Conservation (phyloP, 208 protist species). For the Wallacemonas sp. region DNA sequence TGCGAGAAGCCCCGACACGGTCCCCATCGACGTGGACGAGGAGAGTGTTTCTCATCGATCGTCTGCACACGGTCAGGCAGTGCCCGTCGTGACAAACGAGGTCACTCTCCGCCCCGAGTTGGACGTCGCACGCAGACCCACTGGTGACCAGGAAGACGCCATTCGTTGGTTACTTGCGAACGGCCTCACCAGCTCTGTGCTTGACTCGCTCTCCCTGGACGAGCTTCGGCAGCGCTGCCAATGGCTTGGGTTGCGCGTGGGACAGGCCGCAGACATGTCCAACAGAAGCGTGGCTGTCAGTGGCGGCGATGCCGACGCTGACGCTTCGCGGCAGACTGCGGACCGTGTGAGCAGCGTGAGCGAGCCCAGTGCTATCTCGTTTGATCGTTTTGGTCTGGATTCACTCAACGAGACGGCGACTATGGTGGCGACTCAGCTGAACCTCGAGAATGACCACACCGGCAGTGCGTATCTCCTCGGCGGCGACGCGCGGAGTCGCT, state of each 20-base stretch:
- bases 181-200: background rate
- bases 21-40: constrained; percentile 1
- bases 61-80: too few species aligned
- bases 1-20: constrained; percentile 23
- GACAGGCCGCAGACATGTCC: too few species aligned
- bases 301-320: too few species aligned
- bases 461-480: background rate
- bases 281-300: too few species aligned
- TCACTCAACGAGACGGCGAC: constrained; percentile 3
- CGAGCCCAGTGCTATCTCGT: background rate
- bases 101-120: too few species aligned
- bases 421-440: constrained; percentile 6
- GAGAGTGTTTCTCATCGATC: too few species aligned
- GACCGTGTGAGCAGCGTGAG: background rate
- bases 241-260: constrained; percentile 6
- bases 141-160: background rate
- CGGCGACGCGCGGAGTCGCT: background rate
- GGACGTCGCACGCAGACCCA: too few species aligned
- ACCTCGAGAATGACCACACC: background rate
- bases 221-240: background rate
- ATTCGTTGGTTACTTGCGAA: constrained; percentile 1
- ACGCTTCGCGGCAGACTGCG: too few species aligned
- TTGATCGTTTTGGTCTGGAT: constrained; percentile 2
- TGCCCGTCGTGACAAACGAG: too few species aligned
- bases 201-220: background rate